phyloP scores from a whole-genome alignment of 2,329 filamentous ascomycete species.

The Xylariaceae sp. region DNA sequence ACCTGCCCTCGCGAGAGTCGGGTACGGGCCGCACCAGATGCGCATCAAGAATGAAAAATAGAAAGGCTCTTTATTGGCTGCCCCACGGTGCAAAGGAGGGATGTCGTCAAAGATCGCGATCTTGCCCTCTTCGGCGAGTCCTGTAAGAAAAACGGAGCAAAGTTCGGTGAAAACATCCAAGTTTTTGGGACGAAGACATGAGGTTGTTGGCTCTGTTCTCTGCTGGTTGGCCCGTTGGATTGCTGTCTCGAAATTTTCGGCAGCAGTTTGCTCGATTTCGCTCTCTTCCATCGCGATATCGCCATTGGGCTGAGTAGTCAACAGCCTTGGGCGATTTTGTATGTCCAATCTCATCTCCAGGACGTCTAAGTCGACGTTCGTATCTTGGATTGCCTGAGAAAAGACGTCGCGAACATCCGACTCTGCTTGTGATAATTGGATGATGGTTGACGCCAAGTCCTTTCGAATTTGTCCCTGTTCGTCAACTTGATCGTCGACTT shows the following conservation, averaged over 20 bases:
- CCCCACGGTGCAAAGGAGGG: constrained; percentile 50
- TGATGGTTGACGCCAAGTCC: constrained; percentile 63
- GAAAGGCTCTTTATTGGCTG: constrained; percentile 57
- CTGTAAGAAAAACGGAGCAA: constrained; percentile 52
- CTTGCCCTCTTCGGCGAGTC: constrained; percentile 29
- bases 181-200: constrained; percentile 50
- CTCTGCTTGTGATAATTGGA: constrained; percentile 58
- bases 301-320: constrained; percentile 46
- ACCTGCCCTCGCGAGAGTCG: constrained; percentile 62
- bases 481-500: constrained; percentile 52
- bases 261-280: constrained; percentile 5
- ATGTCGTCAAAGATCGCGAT: constrained; percentile 50
- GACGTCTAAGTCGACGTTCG: constrained; percentile 67
- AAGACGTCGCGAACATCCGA: constrained; percentile 60
- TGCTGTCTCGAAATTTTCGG: constrained; percentile 25
- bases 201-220: constrained; percentile 35
- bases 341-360: constrained; percentile 72
- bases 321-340: constrained; percentile 56
- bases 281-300: constrained; percentile 47
- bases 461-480: constrained; percentile 54
- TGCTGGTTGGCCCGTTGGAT: constrained; percentile 25
- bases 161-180: constrained; percentile 55
- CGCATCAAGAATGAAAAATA: constrained; percentile 74
- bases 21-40: constrained; percentile 69
- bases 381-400: constrained; percentile 60